Evolutionary conservation across 2,329 filamentous ascomycete species (phyloP).

Genomic region (Fusarium floridanum): DNA sequence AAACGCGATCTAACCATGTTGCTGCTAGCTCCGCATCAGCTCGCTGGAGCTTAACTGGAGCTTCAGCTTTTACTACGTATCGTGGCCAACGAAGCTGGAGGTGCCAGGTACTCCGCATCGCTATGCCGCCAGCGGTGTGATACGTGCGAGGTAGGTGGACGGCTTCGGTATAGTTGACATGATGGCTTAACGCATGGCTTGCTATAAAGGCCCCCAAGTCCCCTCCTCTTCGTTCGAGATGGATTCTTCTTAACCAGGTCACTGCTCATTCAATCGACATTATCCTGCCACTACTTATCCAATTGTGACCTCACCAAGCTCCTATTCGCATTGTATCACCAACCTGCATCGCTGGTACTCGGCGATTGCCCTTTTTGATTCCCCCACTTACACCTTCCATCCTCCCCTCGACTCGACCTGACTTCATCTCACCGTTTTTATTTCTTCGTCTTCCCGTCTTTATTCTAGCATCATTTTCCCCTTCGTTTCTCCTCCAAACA

Average conservation of each 20-base stretch:
- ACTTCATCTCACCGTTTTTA: not conserved
- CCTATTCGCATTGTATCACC: not conserved
- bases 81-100: not conserved
- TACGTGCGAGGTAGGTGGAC: not conserved
- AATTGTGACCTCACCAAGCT: not conserved
- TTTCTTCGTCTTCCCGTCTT: not conserved
- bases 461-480: not conserved
- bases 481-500: not conserved
- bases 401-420: not conserved
- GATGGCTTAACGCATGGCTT: slow-evolving; percentile 23
- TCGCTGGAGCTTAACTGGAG: slow-evolving; percentile 6
- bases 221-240: slow-evolving; percentile 1
- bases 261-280: slow-evolving; percentile 3
- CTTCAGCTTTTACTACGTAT: not conserved
- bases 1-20: slow-evolving; percentile 26
- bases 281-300: not conserved
- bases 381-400: slow-evolving; percentile 18
- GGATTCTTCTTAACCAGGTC: not conserved
- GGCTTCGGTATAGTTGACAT: slow-evolving; percentile 11
- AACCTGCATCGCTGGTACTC: slow-evolving; percentile 5
- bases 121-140: slow-evolving; percentile 10
- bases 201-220: slow-evolving; percentile 37
- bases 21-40: slow-evolving; percentile 19
- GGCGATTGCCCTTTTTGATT: slow-evolving; percentile 15
- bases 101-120: slow-evolving; percentile 7